A percentile compares a stretch with the other conserved stretches of the same genome.
Evolutionary conservation across 2,329 filamentous ascomycete genomes (phyloP).

Genomic region (Colletotrichum somersetense): DNA sequence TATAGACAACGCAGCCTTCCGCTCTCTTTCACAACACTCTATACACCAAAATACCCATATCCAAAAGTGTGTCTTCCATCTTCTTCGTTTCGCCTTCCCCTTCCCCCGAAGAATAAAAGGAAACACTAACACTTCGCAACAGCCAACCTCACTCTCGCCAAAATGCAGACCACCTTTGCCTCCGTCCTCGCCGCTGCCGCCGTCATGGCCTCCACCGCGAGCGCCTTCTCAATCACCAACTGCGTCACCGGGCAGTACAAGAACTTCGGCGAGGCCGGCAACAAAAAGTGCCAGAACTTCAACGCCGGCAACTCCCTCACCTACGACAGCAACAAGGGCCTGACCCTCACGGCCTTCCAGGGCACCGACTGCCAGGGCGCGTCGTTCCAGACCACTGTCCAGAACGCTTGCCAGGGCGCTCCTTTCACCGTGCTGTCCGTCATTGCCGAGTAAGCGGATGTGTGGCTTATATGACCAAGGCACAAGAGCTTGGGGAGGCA

Average conservation of each 20-base stretch:
- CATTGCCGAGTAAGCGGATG: background rate
- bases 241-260: background rate
- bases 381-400: background rate
- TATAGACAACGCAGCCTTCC: background rate
- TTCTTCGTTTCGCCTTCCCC: background rate
- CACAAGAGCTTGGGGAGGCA: background rate
- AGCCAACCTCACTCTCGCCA: background rate
- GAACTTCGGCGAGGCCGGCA: background rate
- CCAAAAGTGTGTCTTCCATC: background rate
- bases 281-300: background rate
- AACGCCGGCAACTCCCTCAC: background rate
- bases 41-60: background rate
- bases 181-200: background rate
- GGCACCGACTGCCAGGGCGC: background rate
- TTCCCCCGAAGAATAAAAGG: rapidly evolving
- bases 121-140: background rate
- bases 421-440: background rate
- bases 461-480: background rate
- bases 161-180: background rate
- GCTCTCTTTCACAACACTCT: background rate
- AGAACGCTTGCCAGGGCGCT: background rate
- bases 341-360: background rate
- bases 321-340: constrained; percentile 5
- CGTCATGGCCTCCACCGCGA: background rate
- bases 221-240: constrained; percentile 1